Conservation (phyloP, 1,284 basidiomycete species). For the Trichosporon sp. region DNA sequence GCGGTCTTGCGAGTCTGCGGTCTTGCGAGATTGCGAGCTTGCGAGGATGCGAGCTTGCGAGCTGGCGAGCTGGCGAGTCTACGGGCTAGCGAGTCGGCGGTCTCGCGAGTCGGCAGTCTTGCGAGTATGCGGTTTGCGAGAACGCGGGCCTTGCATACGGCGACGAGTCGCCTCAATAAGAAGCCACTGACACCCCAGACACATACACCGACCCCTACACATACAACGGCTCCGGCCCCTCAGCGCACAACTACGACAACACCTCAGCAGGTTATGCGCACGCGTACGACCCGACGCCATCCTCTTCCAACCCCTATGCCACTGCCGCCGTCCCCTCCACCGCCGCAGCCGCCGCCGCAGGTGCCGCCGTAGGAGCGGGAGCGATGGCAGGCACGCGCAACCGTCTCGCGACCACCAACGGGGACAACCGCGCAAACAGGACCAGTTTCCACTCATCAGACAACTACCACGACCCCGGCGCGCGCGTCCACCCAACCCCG, state of each 20-base stretch:
- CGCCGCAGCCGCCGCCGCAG: background rate
- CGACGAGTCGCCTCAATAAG: no score
- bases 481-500: conserved; percentile 7
- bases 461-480: conserved; percentile 10
- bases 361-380: background rate
- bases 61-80: no score
- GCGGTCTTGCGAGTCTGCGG: no score
- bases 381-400: background rate
- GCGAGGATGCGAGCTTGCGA: no score
- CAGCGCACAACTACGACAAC: conserved; percentile 8
- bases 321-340: background rate
- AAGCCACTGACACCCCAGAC: conserved; percentile 9
- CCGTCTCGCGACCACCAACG: background rate
- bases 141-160: no score
- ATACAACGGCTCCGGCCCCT: conserved; percentile 17
- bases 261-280: background rate
- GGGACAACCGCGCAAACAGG: background rate
- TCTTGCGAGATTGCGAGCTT: no score
- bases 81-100: no score
- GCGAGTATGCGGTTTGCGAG: no score
- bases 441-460: background rate
- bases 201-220: conserved; percentile 10
- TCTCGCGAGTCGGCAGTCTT: no score
- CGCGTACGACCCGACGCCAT: background rate
- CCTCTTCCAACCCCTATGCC: background rate